Percentiles rank a stretch among this genome's conserved stretches.
Conservation (phyloP, 1,284 basidiomycete species). For the Ceratobasidium sp. region DNA sequence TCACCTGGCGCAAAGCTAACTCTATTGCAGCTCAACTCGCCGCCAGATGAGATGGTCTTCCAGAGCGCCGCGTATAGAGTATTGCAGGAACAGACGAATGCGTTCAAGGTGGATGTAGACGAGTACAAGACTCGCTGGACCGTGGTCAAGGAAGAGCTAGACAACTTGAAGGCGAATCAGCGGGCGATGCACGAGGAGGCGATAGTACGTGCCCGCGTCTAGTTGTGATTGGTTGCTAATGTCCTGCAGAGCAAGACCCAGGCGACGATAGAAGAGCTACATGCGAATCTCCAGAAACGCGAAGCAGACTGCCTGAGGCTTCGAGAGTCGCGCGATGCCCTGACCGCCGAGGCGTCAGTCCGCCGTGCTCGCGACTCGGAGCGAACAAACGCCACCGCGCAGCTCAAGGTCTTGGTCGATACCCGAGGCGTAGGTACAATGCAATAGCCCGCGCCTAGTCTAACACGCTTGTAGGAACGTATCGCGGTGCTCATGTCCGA, state of each 20-base stretch:
- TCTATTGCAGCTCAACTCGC: slow-evolving; percentile 53
- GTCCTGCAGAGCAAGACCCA: slow-evolving; percentile 4
- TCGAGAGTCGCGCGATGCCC: slow-evolving; percentile 81
- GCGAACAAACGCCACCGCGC: slow-evolving; percentile 21
- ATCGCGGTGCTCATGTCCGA: slow-evolving; percentile 78
- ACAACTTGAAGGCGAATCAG: slow-evolving; percentile 44
- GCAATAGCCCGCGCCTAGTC: slow-evolving; percentile 41
- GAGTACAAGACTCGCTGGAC: slow-evolving; percentile 52
- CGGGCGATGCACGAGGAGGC: slow-evolving; percentile 29
- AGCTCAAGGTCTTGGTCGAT: slow-evolving; percentile 70
- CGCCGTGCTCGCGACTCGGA: slow-evolving; percentile 68
- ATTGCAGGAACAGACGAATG: slow-evolving; percentile 53
- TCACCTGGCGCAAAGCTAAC: not conserved
- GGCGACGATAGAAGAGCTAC: slow-evolving; percentile 60
- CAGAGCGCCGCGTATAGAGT: slow-evolving; percentile 60
- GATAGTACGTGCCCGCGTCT: not conserved
- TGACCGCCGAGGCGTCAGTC: slow-evolving; percentile 73
- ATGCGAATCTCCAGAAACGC: slow-evolving; percentile 63
- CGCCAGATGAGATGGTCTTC: slow-evolving; percentile 55
- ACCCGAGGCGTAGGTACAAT: slow-evolving; percentile 64
- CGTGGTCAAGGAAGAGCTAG: slow-evolving; percentile 54
- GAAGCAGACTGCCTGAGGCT: slow-evolving; percentile 79
- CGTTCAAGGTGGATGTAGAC: slow-evolving; percentile 44
- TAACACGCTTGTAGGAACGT: slow-evolving; percentile 63
- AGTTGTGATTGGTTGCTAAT: not conserved